A percentile compares a stretch with the other conserved stretches of the same genome.
phyloP scores from a whole-genome alignment of 2,329 filamentous ascomycete genomes.

The Microcera coccophila region DNA sequence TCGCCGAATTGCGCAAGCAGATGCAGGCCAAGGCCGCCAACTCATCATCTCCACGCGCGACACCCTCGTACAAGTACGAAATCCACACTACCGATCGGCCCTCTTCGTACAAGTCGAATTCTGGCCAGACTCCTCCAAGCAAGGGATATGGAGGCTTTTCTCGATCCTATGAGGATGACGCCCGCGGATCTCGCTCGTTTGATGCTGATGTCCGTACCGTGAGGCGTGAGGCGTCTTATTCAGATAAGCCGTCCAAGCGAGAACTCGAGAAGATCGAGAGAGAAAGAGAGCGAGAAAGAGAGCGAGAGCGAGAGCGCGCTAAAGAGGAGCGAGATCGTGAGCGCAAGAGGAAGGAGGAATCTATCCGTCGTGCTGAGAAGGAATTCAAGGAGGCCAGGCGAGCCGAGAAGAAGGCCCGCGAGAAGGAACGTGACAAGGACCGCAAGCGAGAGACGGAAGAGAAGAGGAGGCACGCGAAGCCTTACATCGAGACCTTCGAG shows the following conservation, averaged over 20 bases:
- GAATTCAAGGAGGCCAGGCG: conserved; percentile 32
- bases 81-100: conserved; percentile 49
- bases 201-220: conserved; percentile 43
- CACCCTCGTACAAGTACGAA: conserved; percentile 40
- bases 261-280: conserved; percentile 36
- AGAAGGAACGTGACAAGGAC: conserved; percentile 39
- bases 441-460: conserved; percentile 36
- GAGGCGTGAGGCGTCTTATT: conserved; percentile 46
- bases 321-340: conserved; percentile 17
- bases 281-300: conserved; percentile 34
- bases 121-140: conserved; percentile 29
- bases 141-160: conserved; percentile 35
- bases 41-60: conserved; percentile 42
- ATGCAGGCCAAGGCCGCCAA: conserved; percentile 41
- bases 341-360: conserved; percentile 25
- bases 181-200: conserved; percentile 37
- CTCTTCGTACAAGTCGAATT: conserved; percentile 36
- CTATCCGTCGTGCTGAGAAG: conserved; percentile 23
- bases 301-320: conserved; percentile 19
- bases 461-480: conserved; percentile 34
- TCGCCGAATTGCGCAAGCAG: conserved; percentile 62
- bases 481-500: conserved; percentile 35
- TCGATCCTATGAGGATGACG: conserved; percentile 45
- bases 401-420: conserved; percentile 32
- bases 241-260: conserved; percentile 41